Conservation (phyloP, 2,329 filamentous ascomycete genomes). For the Hypoxylon sp. region DNA sequence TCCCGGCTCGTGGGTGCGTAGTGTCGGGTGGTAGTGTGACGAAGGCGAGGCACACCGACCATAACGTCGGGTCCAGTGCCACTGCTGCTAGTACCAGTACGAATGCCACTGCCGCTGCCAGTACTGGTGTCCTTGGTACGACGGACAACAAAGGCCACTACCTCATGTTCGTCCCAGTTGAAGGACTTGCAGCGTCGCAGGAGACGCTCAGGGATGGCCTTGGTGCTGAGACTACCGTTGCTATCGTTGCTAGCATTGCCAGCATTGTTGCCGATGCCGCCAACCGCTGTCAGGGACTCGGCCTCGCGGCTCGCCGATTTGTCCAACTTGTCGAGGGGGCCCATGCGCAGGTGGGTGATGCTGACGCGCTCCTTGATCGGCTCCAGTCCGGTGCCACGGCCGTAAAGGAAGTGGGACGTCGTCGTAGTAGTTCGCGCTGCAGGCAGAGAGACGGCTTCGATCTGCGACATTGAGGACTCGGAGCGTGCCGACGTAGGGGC, state of each 20-base stretch:
- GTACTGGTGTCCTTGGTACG: neutral
- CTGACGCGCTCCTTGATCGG: conserved; percentile 54
- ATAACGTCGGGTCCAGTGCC: neutral
- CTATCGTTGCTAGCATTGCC: neutral
- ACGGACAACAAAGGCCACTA: conserved; percentile 11
- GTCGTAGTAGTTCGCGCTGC: too few species aligned
- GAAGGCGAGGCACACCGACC: conserved; percentile 16
- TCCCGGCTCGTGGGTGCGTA: conserved; percentile 35
- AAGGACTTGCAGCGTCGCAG: conserved; percentile 47
- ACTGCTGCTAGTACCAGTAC: neutral
- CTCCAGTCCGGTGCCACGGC: conserved; percentile 49
- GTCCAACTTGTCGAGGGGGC: conserved; percentile 40
- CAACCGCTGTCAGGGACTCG: too few species aligned
- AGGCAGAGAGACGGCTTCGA: conserved; percentile 44
- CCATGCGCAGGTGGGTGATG: conserved; percentile 45
- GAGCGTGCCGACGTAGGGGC: conserved; percentile 10
- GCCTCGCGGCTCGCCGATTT: too few species aligned
- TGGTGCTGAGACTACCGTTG: neutral
- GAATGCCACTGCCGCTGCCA: neutral
- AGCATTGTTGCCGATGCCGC: conserved; percentile 10
- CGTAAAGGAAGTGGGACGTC: conserved; percentile 50
- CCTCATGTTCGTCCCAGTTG: conserved; percentile 47
- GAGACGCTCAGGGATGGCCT: conserved; percentile 13
- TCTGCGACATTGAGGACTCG: conserved; percentile 42
- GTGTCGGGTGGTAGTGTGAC: conserved; percentile 11